Percentiles rank a stretch among this genome's conserved stretches.
Evolutionary conservation across 1,284 basidiomycete species (phyloP).

Genomic region (Sanghuangporus weigelae): DNA sequence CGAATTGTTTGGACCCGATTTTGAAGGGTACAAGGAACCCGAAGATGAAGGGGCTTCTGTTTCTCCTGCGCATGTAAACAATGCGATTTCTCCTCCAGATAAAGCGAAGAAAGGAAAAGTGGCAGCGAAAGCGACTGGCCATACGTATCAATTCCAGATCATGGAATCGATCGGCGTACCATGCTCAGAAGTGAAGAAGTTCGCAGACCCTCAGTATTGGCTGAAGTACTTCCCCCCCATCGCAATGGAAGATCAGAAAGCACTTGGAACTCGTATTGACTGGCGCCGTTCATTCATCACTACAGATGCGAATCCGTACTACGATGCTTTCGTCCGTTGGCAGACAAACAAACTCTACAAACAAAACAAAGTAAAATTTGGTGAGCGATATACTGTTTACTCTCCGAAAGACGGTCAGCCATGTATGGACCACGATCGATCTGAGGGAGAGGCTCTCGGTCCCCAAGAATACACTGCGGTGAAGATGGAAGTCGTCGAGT

Average conservation of each 20-base stretch:
- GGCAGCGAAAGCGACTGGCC: constrained; percentile 87
- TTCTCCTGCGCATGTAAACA: constrained; percentile 27
- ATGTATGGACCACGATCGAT: constrained; percentile 99
- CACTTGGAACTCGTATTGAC: constrained; percentile 92
- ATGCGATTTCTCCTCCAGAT: constrained; percentile 43
- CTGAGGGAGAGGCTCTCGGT: constrained; percentile 91
- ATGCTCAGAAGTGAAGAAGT: constrained; percentile 88
- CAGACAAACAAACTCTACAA: constrained; percentile 92
- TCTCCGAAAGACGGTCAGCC: constrained; percentile 99
- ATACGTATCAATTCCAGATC: constrained; percentile 99
- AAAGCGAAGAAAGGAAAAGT: constrained; percentile 98
- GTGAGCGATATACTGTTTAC: constrained; percentile 98
- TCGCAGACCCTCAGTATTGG: constrained; percentile 93
- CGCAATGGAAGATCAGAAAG: constrained; percentile 79
- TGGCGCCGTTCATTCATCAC: constrained; percentile 97
- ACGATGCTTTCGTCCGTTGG: constrained; percentile 97
- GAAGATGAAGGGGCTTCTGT: constrained; percentile 36
- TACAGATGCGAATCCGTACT: constrained; percentile 95
- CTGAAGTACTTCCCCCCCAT: constrained; percentile 95
- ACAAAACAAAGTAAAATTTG: constrained; percentile 93
- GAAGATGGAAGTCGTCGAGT: constrained; percentile 92
- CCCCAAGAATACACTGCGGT: constrained; percentile 96
- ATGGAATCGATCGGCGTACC: constrained; percentile 93
- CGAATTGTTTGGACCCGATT: constrained; percentile 91
- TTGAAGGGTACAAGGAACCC: constrained; percentile 62